These are phyloP conservation scores for Ocimum tenuiflorum DNA, from an alignment of 257 asterid genomes.

Conservation along the genomic window DNA sequence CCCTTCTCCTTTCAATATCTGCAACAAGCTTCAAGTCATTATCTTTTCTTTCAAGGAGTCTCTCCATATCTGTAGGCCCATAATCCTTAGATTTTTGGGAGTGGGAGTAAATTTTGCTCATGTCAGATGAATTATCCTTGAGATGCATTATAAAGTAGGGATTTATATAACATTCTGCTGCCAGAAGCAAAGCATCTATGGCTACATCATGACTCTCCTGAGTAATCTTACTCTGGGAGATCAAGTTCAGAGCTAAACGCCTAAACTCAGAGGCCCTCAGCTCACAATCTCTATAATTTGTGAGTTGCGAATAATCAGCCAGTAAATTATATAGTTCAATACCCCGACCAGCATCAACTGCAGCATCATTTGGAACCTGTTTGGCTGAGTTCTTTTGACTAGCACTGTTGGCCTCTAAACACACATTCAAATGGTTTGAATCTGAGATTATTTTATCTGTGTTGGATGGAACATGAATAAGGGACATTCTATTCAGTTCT, in stretches of 20 bases:
- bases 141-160: constrained; percentile 71
- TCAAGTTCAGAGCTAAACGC: constrained; percentile 75
- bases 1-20: constrained; percentile 85
- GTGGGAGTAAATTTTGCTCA: constrained; percentile 25
- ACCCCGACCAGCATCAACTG: constrained; percentile 31
- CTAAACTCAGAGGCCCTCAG: constrained; percentile 86
- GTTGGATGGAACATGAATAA: constrained; percentile 43
- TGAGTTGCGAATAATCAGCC: constrained; percentile 74
- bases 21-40: constrained; percentile 57
- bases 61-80: constrained; percentile 43
- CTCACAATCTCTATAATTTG: constrained; percentile 72
- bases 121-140: constrained; percentile 35
- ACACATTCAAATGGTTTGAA: constrained; percentile 30
- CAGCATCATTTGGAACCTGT: constrained; percentile 24
- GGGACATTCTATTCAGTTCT: constrained; percentile 58
- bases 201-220: constrained; percentile 72
- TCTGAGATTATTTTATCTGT: constrained; percentile 36
- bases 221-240: constrained; percentile 52
- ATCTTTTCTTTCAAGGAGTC: constrained; percentile 35
- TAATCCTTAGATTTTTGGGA: constrained; percentile 27
- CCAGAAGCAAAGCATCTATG: constrained; percentile 85
- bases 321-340: constrained; percentile 41
- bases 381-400: constrained; percentile 24
- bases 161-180: constrained; percentile 86
- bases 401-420: constrained; percentile 29